Evolutionary conservation across 2,329 filamentous ascomycete genomes (phyloP), one percentile per base, ranked within the genome.

Genomic region (Colletotrichum musae): DNA sequence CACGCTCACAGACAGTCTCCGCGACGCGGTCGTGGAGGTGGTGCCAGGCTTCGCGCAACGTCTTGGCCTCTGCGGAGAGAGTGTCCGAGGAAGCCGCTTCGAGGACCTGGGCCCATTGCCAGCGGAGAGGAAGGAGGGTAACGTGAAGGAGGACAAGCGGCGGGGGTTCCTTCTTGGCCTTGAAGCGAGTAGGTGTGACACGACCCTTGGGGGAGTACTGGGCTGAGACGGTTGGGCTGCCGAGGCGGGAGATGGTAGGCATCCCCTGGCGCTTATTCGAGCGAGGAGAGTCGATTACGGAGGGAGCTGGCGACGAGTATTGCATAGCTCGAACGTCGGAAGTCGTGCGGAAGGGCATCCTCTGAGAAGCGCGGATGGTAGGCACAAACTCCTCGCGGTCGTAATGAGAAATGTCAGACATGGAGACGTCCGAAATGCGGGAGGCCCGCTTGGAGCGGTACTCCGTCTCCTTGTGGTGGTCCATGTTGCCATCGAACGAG

Each of bases 61-160:
- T 80, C 76, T 86, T 87, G 16, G 84, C 79, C 9, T 81, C 81
- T 6, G 84, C 80, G 7, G 82, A 84, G 32, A 88, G 76, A 5
- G 79, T 76, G 28, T 76, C 77, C 6, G 78, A 80, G n/a, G 73
- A 80, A 36, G 71, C 76, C 9, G 72, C 75, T 50, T 88, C 83
- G 32, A 91, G 78, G 9, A 90, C 79, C 26, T 87, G 83, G 1
- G 84, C 87, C 85, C 92, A 94, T 1, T 85, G 83, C 84, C 92
- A 89, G 48, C 89, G 85, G 10, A 94, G 84, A 0, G 93, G 93
- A 5, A 96, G 82, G 0, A 95, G 83, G 0, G 93, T 95, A 43
- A 93, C 91, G 74, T 96, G 93, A 4, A 96, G 84, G 54, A 96
- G 83, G 1, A 96, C 92, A 2, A 96, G 85, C 3, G 93, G 93